Conservation (phyloP, 352 stramenopile species). For the Globisporangium orthogonon region DNA sequence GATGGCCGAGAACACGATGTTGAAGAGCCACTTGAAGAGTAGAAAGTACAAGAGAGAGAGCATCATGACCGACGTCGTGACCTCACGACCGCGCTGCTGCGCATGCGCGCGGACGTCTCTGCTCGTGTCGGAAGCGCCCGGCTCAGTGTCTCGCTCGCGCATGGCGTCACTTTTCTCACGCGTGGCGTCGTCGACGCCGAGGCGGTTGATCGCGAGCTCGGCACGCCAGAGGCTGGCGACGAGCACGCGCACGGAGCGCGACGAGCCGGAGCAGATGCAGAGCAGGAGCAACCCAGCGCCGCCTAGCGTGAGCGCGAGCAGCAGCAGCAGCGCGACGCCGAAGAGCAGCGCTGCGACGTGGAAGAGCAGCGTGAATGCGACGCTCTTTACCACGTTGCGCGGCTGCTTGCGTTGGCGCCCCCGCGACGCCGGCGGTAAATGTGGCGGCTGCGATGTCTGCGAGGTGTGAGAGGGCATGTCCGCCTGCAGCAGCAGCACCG, state of each 20-base stretch:
- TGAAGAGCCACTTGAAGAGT: conserved; percentile 58
- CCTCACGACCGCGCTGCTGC: conserved; percentile 23
- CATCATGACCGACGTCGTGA: conserved; percentile 56
- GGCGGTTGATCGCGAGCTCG: conserved; percentile 44
- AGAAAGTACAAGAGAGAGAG: conserved; percentile 66
- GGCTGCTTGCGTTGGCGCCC: neutral
- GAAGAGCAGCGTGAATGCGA: conserved; percentile 44
- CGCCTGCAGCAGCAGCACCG: neutral
- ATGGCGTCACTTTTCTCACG: conserved; percentile 1
- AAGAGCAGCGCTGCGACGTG: conserved; percentile 41
- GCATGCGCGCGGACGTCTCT: neutral
- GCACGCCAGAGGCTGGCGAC: conserved; percentile 50
- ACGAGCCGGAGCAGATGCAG: conserved; percentile 33
- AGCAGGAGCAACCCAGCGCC: conserved; percentile 35
- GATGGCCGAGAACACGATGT: conserved; percentile 43
- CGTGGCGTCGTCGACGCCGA: conserved; percentile 15
- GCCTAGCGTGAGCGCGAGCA: conserved; percentile 32
- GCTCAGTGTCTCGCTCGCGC: no score
- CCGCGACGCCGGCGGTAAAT: neutral
- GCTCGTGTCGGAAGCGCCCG: no score
- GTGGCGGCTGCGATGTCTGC: neutral
- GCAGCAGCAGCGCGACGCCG: conserved; percentile 23
- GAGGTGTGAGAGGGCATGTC: neutral
- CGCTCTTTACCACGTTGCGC: conserved; percentile 26
- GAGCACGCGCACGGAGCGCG: conserved; percentile 29